Conservation (phyloP, 116 monocot species). For the Phalaenopsis hybrid region DNA sequence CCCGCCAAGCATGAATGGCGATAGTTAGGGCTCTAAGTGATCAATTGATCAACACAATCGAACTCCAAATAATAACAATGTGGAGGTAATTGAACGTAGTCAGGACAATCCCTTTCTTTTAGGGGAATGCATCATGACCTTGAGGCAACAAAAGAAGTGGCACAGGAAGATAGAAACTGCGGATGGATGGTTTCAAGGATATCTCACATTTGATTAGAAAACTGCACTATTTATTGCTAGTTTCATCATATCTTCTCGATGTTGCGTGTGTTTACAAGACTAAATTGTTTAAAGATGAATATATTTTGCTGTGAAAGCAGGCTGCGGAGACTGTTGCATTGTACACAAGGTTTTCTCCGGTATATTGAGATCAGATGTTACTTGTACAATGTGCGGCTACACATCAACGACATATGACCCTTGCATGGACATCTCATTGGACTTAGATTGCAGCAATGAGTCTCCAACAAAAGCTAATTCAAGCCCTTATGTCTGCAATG, state of each 20-base stretch:
- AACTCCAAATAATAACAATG: too few relatives aligned
- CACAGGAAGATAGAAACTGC: background rate
- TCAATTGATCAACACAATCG: too few relatives aligned
- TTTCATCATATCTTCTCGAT: slow-evolving; percentile 1
- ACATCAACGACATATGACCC: slow-evolving; percentile 85
- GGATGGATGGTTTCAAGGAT: background rate
- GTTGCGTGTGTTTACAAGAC: background rate
- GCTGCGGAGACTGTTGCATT: slow-evolving; percentile 65
- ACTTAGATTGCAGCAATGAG: slow-evolving; percentile 36
- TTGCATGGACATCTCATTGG: slow-evolving; percentile 74
- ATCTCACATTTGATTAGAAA: background rate
- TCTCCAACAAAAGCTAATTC: slow-evolving; percentile 10
- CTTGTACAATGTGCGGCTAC: slow-evolving; percentile 68
- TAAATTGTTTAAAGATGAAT: background rate
- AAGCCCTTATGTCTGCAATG: slow-evolving; percentile 26
- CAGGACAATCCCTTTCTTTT: too few relatives aligned
- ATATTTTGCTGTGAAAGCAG: slow-evolving; percentile 8
- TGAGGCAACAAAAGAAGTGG: too few relatives aligned
- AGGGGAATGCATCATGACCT: too few relatives aligned
- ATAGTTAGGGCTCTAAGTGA: too few relatives aligned
- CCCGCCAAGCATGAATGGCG: too few relatives aligned
- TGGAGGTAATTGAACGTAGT: too few relatives aligned
- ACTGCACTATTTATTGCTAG: background rate
- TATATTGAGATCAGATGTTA: slow-evolving; percentile 76
- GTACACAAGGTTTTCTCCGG: slow-evolving; percentile 76